Evolutionary conservation across 169 alveolate genomes (phyloP).

Genomic region (Babesia microti): DNA sequence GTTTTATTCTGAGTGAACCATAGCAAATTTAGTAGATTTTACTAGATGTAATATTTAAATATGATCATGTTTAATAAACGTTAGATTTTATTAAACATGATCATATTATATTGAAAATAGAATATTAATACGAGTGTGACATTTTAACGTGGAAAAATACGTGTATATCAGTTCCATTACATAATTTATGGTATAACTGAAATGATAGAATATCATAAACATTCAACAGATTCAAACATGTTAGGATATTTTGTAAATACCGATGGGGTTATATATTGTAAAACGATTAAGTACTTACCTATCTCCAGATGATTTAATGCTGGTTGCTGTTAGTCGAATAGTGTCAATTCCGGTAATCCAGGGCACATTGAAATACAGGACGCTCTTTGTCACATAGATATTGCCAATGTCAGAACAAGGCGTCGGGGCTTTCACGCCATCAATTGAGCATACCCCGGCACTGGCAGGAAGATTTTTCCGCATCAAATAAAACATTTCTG

Average conservation of each 20-base stretch:
- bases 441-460: constrained; percentile 15
- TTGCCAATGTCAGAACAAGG: constrained; percentile 23
- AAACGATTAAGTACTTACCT: constrained; percentile 1
- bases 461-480: constrained; percentile 26
- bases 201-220: constrained; percentile 6
- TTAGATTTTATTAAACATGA: no score
- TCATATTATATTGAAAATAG: no score
- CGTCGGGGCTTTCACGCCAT: constrained; percentile 3
- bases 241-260: constrained; percentile 9
- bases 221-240: not conserved
- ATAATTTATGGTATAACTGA: constrained; percentile 6
- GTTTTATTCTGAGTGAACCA: no score
- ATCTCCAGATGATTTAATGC: no score
- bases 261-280: constrained; percentile 4
- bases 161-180: not conserved
- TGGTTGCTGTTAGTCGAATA: no score
- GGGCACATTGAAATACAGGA: constrained; percentile 1
- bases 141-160: no score
- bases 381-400: constrained; percentile 2
- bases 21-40: no score
- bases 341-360: constrained; percentile 39
- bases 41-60: no score
- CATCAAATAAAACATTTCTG: constrained; percentile 12
- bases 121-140: no score
- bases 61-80: no score